Conservation (phyloP, 108 stramenopile species). For the Parietichytrium sp. region DNA sequence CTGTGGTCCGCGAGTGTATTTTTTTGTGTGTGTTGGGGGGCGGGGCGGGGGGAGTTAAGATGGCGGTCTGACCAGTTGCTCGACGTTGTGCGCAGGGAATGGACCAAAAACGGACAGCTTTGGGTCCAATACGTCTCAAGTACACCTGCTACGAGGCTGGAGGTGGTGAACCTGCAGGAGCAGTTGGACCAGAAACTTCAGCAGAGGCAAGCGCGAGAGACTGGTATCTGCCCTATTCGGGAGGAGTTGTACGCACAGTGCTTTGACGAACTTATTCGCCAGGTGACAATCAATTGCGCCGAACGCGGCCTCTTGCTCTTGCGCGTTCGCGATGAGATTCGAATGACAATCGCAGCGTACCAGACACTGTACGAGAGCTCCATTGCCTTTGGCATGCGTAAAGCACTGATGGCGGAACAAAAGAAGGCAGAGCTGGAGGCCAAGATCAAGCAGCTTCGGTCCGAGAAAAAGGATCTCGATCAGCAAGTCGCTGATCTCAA, state of each 20-base stretch:
- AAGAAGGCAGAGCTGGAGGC: constrained; percentile 59
- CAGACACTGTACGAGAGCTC: constrained; percentile 69
- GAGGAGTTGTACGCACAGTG: constrained; percentile 72
- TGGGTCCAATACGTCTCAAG: constrained; percentile 72
- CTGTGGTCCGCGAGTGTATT: not conserved
- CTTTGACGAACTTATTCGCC: constrained; percentile 69
- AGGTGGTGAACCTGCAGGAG: constrained; percentile 70
- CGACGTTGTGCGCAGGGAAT: constrained; percentile 51
- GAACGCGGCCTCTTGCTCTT: constrained; percentile 67
- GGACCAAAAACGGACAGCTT: constrained; percentile 70
- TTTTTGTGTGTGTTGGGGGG: not conserved
- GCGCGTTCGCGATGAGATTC: constrained; percentile 68
- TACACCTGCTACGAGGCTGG: constrained; percentile 66
- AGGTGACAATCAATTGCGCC: constrained; percentile 70
- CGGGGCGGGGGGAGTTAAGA: not conserved
- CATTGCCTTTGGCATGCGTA: constrained; percentile 71
- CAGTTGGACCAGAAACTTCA: constrained; percentile 64
- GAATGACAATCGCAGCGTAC: constrained; percentile 71
- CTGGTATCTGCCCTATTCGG: constrained; percentile 70
- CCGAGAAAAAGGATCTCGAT: constrained; percentile 62
- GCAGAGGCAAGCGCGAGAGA: constrained; percentile 70
- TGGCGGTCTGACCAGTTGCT: not conserved
- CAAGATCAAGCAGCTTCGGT: constrained; percentile 53
- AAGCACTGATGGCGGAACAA: constrained; percentile 70
- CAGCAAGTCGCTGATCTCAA: constrained; percentile 58